Evolutionary conservation across 495 filamentous ascomycete genomes (phyloP).

Genomic region (Penicillium parvum): DNA sequence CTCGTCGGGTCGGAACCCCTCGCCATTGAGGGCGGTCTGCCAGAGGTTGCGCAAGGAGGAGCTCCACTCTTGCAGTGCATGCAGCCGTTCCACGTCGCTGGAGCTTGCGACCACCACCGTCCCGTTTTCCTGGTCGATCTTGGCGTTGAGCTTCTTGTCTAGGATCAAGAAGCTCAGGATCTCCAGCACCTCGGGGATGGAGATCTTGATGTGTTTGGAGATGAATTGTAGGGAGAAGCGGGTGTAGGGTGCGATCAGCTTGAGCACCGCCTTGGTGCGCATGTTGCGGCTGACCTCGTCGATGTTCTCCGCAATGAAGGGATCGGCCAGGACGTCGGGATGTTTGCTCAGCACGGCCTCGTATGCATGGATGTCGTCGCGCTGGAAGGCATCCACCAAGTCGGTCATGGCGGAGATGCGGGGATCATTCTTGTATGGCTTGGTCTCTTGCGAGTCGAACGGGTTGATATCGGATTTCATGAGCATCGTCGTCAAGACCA

Average conservation of each 20-base stretch:
- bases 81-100: conserved; percentile 68
- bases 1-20: conserved; percentile 59
- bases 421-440: conserved; percentile 93
- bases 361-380: conserved; percentile 89
- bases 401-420: conserved; percentile 96
- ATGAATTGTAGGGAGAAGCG: conserved; percentile 85
- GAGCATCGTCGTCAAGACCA: conserved; percentile 94
- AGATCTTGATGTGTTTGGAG: conserved; percentile 78
- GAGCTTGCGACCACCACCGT: conserved; percentile 74
- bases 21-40: conserved; percentile 63
- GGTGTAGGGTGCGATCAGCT: conserved; percentile 91
- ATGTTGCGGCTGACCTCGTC: conserved; percentile 98
- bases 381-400: conserved; percentile 92
- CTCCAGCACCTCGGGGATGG: conserved; percentile 80
- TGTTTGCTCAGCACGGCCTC: conserved; percentile 83
- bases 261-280: conserved; percentile 91
- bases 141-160: conserved; percentile 77
- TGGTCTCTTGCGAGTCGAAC: conserved; percentile 99
- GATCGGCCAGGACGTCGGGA: conserved; percentile 82
- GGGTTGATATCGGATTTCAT: conserved; percentile 99
- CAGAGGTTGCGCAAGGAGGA: conserved; percentile 62
- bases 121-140: conserved; percentile 83
- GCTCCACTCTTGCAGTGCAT: conserved; percentile 70
- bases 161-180: conserved; percentile 91
- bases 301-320: conserved; percentile 98